Conservation (phyloP, 1,139 yeast species). For the Scheffersomyces quercinus region DNA sequence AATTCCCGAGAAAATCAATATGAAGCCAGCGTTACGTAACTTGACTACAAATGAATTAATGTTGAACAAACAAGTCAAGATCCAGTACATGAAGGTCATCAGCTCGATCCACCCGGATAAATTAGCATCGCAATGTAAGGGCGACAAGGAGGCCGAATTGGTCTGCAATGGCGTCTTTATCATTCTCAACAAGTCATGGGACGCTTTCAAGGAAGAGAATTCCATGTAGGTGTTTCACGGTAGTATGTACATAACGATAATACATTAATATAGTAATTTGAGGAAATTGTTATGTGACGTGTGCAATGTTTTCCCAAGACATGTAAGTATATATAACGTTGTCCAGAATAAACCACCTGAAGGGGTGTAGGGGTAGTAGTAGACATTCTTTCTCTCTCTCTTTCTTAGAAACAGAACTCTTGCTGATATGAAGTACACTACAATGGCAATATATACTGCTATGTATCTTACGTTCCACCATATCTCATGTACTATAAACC, state of each 20-base stretch:
- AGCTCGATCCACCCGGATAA: conserved; percentile 95
- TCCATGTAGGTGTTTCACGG: conserved; percentile 2
- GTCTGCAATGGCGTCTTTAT: conserved; percentile 87
- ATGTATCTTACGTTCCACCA: too few species aligned
- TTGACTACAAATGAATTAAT: conserved; percentile 70
- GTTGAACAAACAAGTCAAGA: conserved; percentile 86
- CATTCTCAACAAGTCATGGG: conserved; percentile 88
- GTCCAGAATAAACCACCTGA: too few species aligned
- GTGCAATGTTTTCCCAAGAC: too few species aligned
- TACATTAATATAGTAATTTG: not conserved
- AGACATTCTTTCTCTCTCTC: too few species aligned
- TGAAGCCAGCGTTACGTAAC: conserved; percentile 15
- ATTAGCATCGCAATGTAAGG: conserved; percentile 41
- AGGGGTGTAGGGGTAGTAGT: too few species aligned
- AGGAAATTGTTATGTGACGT: not conserved
- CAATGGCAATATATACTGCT: too few species aligned
- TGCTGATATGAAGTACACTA: too few species aligned
- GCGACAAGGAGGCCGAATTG: conserved; percentile 70
- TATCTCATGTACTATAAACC: too few species aligned
- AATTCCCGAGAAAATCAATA: conserved; percentile 16
- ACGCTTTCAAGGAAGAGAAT: conserved; percentile 66
- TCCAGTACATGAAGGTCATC: conserved; percentile 88
- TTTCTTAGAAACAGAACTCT: too few species aligned
- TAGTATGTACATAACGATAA: too few species aligned
- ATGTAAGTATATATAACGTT: too few species aligned